Conservation (phyloP, 306 rosid species). For the Calophaca sinica region DNA sequence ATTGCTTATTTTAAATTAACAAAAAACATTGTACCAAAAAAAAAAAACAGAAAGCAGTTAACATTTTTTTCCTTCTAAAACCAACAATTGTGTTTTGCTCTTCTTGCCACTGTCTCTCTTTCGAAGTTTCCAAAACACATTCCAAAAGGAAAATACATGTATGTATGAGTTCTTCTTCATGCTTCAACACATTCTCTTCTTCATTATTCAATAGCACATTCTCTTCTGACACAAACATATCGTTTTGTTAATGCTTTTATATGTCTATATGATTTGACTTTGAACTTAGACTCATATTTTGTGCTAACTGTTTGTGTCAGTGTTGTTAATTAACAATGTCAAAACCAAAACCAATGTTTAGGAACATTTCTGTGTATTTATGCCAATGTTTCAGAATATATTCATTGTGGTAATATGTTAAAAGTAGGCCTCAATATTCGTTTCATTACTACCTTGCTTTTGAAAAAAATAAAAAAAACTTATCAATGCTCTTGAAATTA, state of each 20-base stretch:
- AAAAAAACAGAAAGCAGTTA: not conserved
- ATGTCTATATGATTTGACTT: not conserved
- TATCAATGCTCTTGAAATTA: no score
- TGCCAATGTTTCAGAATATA: no score
- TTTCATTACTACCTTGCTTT: no score
- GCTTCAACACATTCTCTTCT: not conserved
- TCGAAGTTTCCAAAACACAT: not conserved
- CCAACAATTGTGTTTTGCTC: not conserved
- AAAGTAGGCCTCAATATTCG: no score
- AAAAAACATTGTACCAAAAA: no score
- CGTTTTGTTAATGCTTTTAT: not conserved
- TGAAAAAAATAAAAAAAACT: no score
- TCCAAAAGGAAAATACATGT: not conserved
- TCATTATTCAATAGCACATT: not conserved
- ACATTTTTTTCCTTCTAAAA: not conserved
- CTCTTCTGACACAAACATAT: no score
- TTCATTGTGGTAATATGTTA: no score
- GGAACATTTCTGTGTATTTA: no score
- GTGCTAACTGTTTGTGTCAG: not conserved
- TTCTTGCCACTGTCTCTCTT: not conserved
- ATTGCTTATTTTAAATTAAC: not conserved
- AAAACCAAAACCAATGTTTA: not conserved
- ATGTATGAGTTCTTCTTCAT: not conserved
- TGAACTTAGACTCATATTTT: not conserved
- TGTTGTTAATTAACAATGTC: conserved; percentile 3